These are phyloP conservation scores for Tritrichomonas foetus DNA, from an alignment of 208 protist genomes.

Conservation along the genomic window DNA sequence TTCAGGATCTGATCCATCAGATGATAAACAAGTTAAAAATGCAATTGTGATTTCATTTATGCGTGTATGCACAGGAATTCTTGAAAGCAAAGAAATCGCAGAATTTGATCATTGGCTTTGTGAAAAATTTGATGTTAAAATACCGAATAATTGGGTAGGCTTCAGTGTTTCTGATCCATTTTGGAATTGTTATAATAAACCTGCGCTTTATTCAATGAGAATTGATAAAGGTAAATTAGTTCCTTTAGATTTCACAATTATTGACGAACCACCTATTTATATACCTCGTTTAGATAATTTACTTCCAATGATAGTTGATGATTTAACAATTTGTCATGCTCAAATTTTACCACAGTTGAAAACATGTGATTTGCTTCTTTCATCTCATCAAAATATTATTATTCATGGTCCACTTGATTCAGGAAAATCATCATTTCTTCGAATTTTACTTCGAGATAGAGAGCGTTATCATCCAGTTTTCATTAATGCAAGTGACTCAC, in stretches of 20 bases:
- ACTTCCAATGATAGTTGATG: neutral
- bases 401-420: neutral
- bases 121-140: neutral
- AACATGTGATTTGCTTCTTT: neutral
- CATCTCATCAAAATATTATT: neutral
- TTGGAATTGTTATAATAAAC: neutral
- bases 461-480: neutral
- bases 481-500: neutral
- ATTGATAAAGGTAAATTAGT: neutral
- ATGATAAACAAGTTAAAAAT: neutral
- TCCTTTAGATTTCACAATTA: neutral
- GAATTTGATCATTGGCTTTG: slow-evolving; percentile 15
- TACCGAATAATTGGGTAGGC: slow-evolving; percentile 8
- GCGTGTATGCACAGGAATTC: neutral
- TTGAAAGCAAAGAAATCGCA: neutral
- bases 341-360: neutral
- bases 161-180: slow-evolving; percentile 11
- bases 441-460: neutral
- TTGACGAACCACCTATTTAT: neutral
- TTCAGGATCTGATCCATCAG: neutral
- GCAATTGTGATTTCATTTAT: neutral
- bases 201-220: neutral
- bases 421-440: neutral
- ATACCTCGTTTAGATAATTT: neutral
- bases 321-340: neutral